phyloP scores from a whole-genome alignment of 1,284 basidiomycete species.

The Cryptococcus neoformans region DNA sequence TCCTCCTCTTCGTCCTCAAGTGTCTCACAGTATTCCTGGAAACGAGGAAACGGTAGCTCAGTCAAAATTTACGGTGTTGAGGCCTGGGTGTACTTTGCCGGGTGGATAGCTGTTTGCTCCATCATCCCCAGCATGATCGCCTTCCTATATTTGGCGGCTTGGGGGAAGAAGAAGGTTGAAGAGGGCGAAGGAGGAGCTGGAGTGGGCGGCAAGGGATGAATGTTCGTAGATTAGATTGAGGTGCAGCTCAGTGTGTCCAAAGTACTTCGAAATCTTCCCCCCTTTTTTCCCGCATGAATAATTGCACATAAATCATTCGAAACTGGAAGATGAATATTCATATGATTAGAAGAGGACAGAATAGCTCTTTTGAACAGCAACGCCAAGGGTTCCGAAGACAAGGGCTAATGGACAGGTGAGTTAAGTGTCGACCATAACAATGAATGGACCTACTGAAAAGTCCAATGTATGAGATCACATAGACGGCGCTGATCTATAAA shows the following conservation, averaged over 20 bases:
- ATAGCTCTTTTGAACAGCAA: not conserved
- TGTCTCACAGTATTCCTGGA: not conserved
- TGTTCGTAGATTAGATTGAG: not conserved
- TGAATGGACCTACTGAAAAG: not conserved
- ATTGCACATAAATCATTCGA: not conserved
- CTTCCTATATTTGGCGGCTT: slow-evolving; percentile 5
- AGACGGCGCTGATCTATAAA: not conserved
- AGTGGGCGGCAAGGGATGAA: not conserved
- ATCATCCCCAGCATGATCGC: slow-evolving; percentile 10
- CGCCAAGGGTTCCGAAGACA: not conserved
- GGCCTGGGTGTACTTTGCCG: slow-evolving; percentile 6
- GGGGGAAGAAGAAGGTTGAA: slow-evolving; percentile 5
- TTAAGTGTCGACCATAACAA: not conserved
- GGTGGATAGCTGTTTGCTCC: slow-evolving; percentile 6
- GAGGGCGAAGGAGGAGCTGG: not conserved
- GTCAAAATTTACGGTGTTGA: slow-evolving; percentile 8
- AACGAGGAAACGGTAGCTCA: not conserved
- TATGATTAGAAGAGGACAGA: not conserved
- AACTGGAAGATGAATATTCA: no score
- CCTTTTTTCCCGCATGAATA: not conserved
- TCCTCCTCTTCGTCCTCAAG: not conserved
- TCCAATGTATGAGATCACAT: not conserved
- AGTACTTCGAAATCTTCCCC: no score
- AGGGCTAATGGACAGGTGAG: not conserved
- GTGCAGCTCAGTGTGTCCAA: not conserved